Percentiles rank a stretch among this genome's conserved stretches.
These are phyloP conservation scores for Persicaria tinctoria DNA, from an alignment of 148 eudicot species.

Conservation along the genomic window DNA sequence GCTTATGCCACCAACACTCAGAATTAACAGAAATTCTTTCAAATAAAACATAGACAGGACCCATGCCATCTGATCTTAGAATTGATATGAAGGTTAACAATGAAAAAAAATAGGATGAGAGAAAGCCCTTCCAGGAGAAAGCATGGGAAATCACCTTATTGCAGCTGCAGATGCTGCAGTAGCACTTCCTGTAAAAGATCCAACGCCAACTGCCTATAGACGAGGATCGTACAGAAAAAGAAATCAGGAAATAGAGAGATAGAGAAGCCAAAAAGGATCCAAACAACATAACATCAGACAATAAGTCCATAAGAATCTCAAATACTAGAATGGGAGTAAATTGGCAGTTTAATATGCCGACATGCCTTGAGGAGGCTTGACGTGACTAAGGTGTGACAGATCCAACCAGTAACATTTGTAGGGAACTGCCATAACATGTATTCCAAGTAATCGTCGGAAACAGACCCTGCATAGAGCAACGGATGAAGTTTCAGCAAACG, in stretches of 20 bases:
- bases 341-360: not conserved
- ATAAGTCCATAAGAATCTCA: not conserved
- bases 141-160: constrained; percentile 49
- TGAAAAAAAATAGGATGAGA: not conserved
- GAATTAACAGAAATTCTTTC: not conserved
- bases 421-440: constrained; percentile 95
- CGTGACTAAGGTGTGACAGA: constrained; percentile 86
- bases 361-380: constrained; percentile 95
- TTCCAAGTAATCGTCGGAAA: constrained; percentile 95
- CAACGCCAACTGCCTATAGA: constrained; percentile 89
- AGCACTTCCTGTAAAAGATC: constrained; percentile 75
- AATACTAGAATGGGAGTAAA: constrained; percentile 22
- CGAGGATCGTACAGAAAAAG: not conserved
- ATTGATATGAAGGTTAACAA: not conserved
- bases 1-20: constrained; percentile 8
- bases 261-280: not conserved
- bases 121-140: not conserved
- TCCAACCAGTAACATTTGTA: constrained; percentile 95
- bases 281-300: not conserved
- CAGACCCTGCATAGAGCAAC: constrained; percentile 54
- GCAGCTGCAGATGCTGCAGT: constrained; percentile 99
- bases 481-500: not conserved
- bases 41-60: not conserved
- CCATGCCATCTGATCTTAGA: not conserved
- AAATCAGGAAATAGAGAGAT: not conserved